Conservation (phyloP, 345 rosid species). For the Salix purpurea region DNA sequence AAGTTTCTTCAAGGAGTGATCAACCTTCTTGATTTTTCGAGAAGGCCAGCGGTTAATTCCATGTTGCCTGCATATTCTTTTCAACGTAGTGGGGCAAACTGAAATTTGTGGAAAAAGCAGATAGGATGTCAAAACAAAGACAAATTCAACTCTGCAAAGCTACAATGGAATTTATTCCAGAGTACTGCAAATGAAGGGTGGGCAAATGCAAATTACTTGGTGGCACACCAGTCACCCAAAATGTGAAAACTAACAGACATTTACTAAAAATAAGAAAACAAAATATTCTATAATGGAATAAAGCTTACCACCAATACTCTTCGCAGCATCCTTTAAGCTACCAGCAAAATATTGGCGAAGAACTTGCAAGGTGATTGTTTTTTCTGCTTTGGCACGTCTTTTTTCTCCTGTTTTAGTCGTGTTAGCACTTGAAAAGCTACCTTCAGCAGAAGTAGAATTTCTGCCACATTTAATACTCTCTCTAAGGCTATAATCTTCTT, state of each 20-base stretch:
- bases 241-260: neutral
- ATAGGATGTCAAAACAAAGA: slow-evolving; percentile 12
- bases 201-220: neutral
- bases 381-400: slow-evolving; percentile 64
- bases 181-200: neutral
- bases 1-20: slow-evolving; percentile 76
- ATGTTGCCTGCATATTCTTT: slow-evolving; percentile 88
- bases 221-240: neutral
- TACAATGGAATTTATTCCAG: no score
- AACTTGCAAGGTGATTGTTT: slow-evolving; percentile 66
- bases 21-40: slow-evolving; percentile 91
- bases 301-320: slow-evolving; percentile 77
- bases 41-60: slow-evolving; percentile 96
- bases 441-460: slow-evolving; percentile 44
- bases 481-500: slow-evolving; percentile 30
- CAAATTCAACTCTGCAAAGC: neutral
- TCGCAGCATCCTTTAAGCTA: slow-evolving; percentile 93
- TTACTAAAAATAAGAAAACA: neutral
- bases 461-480: slow-evolving; percentile 35
- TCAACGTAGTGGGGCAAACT: slow-evolving; percentile 98
- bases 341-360: slow-evolving; percentile 74
- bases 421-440: slow-evolving; percentile 35
- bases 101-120: slow-evolving; percentile 29
- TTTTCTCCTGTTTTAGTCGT: slow-evolving; percentile 41
- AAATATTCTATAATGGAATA: neutral